Evolutionary conservation across 73 alveolate species (phyloP), one percentile per base, ranked within the genome.

Genomic region (Loxodes magnus): DNA sequence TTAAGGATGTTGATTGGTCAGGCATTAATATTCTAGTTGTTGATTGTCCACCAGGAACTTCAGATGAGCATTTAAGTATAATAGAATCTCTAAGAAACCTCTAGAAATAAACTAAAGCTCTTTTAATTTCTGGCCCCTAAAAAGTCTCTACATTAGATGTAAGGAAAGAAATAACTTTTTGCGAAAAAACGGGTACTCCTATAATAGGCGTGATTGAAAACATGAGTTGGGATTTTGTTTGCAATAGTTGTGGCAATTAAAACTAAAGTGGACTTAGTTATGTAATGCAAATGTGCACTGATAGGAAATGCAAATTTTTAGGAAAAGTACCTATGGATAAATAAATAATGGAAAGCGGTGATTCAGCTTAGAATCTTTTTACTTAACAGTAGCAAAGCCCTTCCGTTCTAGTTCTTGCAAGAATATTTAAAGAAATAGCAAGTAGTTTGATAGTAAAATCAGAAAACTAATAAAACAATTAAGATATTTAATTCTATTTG

Each of bases 41-140:
- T 35, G 98, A 92, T 73, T 89, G 99, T 17, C 99, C 99, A 5
- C 99, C 99, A 9, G 99, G 99, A 12, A 96, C 99, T 10, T 85
- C 98, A 5, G 99, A 96, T 74, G 99, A 96, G 65, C 98, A 93
- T 71, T 74, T 93, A 28, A 71, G 96, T n/a, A 67, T 82, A 28
- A 86, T 77, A 3, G 61, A 87, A 56, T 93, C 85, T 67, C 74
- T 93, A 24, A 28, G 35, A 49, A 65, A 15, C 24, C 55, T 12
- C 30, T 63, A 92, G 26, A 63, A 76, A 67, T 56, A 82, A 25
- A 80, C 67, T 56, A 98, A 98, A 12, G 98, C 99, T 31, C 71
- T 96, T 19, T 79, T 96, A 5, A 96, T 96, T 7, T 93, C 99
- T 0, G 91, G 98, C 9, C 99, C 99, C 33, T 92, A 96, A 63